Percentiles rank a stretch among this genome's conserved stretches.
These are phyloP conservation scores for Schizochytrium sp. DNA, from an alignment of 108 stramenopile species.

Conservation along the genomic window DNA sequence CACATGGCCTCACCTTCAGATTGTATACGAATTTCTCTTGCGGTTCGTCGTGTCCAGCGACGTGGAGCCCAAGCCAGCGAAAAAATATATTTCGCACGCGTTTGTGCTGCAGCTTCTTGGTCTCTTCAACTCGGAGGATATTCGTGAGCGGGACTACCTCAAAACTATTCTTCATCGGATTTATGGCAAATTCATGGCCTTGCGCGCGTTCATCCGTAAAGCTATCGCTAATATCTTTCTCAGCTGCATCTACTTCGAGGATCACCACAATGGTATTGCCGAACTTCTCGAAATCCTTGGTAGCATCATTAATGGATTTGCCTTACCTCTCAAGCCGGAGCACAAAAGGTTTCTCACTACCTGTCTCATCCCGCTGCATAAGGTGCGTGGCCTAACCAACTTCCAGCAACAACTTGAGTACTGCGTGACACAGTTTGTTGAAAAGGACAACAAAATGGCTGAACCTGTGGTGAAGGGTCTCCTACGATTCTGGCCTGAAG, in stretches of 20 bases:
- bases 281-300: slow-evolving; percentile 71
- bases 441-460: slow-evolving; percentile 65
- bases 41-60: slow-evolving; percentile 62
- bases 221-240: slow-evolving; percentile 66
- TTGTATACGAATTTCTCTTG: slow-evolving; percentile 71
- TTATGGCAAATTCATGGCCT: slow-evolving; percentile 67
- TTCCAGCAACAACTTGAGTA: slow-evolving; percentile 69
- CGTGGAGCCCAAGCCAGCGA: slow-evolving; percentile 42
- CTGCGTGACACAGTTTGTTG: slow-evolving; percentile 67
- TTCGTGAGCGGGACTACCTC: slow-evolving; percentile 70
- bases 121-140: slow-evolving; percentile 66
- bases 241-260: slow-evolving; percentile 66
- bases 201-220: slow-evolving; percentile 63
- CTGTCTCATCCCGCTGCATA: slow-evolving; percentile 68
- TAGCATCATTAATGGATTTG: slow-evolving; percentile 72
- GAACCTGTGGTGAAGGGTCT: slow-evolving; percentile 62
- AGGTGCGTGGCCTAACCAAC: slow-evolving; percentile 42
- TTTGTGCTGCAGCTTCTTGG: slow-evolving; percentile 63
- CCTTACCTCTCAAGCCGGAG: slow-evolving; percentile 67
- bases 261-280: slow-evolving; percentile 66
- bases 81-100: slow-evolving; percentile 59
- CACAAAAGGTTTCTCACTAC: slow-evolving; percentile 65
- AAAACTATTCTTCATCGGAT: slow-evolving; percentile 67
- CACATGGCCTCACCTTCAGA: slow-evolving; percentile 70
- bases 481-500: slow-evolving; percentile 64